Percentiles rank a stretch among this genome's conserved stretches.
These are phyloP conservation scores for Cyclostephanos invisitatus DNA, from an alignment of 108 stramenopile species.

Conservation along the genomic window DNA sequence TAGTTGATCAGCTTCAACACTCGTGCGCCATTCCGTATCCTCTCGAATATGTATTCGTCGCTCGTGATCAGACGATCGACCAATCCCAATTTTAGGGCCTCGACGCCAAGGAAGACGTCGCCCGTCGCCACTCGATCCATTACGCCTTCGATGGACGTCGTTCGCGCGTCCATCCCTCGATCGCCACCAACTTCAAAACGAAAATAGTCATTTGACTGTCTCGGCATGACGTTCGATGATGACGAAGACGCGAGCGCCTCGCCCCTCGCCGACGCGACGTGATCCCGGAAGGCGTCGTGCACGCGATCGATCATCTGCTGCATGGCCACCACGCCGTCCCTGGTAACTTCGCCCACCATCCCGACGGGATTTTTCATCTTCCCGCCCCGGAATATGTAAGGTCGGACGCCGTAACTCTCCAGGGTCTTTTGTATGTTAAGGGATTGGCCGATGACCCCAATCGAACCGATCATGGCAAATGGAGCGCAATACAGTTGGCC, in stretches of 20 bases:
- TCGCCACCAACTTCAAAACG: conserved; percentile 10
- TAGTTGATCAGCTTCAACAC: conserved; percentile 67
- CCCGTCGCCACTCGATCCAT: conserved; percentile 76
- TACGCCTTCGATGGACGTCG: conserved; percentile 25
- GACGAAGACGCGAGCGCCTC: conserved; percentile 5
- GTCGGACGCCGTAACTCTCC: conserved; percentile 64
- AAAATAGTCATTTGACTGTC: conserved; percentile 14
- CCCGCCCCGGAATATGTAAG: conserved; percentile 74
- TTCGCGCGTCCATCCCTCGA: neutral
- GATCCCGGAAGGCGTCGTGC: conserved; percentile 73
- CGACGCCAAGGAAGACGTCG: conserved; percentile 74
- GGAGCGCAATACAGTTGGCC: conserved; percentile 75
- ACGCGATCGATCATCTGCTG: conserved; percentile 75
- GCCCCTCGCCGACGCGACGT: conserved; percentile 61
- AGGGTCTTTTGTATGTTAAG: conserved; percentile 71
- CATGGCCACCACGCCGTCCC: conserved; percentile 64
- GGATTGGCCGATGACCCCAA: conserved; percentile 76
- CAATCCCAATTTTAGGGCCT: conserved; percentile 67
- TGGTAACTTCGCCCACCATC: conserved; percentile 74
- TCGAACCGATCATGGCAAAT: conserved; percentile 78
- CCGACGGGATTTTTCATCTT: conserved; percentile 81
- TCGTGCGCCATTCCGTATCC: conserved; percentile 55
- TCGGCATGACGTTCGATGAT: neutral
- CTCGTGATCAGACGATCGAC: conserved; percentile 78
- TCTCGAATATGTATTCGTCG: conserved; percentile 75